Conservation (phyloP, 78 protist genomes). For the Blattamonas nauphoetae region DNA sequence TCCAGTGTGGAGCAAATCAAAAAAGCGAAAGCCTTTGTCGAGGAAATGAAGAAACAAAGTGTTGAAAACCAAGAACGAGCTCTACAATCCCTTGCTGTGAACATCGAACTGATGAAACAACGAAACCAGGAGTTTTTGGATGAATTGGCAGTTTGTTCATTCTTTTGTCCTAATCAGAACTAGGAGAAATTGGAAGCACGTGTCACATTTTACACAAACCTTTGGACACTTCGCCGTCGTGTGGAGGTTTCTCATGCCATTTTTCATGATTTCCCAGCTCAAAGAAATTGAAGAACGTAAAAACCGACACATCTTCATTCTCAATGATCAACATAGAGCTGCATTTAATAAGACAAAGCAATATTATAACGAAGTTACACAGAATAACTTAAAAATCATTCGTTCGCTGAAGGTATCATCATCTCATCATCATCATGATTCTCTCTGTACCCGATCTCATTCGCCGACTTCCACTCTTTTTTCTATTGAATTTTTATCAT, state of each 20-base stretch:
- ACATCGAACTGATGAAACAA: neutral
- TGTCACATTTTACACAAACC: neutral
- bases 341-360: slow-evolving; percentile 57
- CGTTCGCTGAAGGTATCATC: slow-evolving; percentile 48
- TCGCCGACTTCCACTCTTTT: no score
- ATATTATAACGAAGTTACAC: slow-evolving; percentile 69
- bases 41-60: neutral
- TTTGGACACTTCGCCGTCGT: neutral
- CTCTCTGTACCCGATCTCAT: no score
- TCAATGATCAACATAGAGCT: slow-evolving; percentile 48
- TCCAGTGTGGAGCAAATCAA: neutral
- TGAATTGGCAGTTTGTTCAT: no score
- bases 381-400: slow-evolving; percentile 61
- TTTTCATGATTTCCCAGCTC: slow-evolving; percentile 10
- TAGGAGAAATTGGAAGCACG: neutral
- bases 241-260: neutral
- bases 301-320: slow-evolving; percentile 52
- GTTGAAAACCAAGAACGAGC: neutral
- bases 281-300: slow-evolving; percentile 64
- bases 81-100: neutral
- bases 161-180: no score
- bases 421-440: no score
- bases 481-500: no score
- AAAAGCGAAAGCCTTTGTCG: neutral
- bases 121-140: neutral